Conservation (phyloP, 495 filamentous ascomycete genomes). For the Daldinia grandis region DNA sequence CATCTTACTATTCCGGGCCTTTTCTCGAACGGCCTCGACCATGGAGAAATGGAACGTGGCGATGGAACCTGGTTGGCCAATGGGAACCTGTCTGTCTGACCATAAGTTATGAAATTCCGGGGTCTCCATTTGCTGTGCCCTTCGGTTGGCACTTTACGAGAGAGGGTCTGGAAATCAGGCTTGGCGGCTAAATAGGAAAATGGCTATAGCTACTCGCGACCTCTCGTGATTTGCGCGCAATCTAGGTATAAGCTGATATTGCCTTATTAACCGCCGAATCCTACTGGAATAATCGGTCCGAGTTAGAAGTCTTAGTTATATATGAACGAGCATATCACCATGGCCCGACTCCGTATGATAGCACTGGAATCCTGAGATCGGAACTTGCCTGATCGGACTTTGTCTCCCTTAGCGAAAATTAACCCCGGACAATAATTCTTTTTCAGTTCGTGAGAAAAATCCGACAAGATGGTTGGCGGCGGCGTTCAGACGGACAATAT, state of each 20-base stretch:
- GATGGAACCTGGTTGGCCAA: conserved; percentile 31
- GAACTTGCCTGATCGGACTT: conserved; percentile 16
- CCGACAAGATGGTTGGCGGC: conserved; percentile 52
- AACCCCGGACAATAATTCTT: neutral
- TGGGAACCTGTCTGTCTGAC: neutral
- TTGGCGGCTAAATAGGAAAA: conserved; percentile 43
- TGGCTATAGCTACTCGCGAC: conserved; percentile 24
- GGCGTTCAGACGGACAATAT: conserved; percentile 51
- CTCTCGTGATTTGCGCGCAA: conserved; percentile 31
- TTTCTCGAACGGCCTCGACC: conserved; percentile 33
- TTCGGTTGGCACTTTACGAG: conserved; percentile 27
- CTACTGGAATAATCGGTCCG: conserved; percentile 38
- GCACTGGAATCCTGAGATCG: conserved; percentile 13
- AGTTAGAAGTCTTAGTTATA: conserved; percentile 23
- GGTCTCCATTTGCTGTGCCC: conserved; percentile 34
- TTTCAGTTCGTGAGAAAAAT: conserved; percentile 5
- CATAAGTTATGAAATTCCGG: conserved; percentile 12
- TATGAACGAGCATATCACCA: conserved; percentile 20
- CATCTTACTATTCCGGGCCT: conserved; percentile 22
- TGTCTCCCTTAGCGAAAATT: conserved; percentile 2
- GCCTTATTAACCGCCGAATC: conserved; percentile 44
- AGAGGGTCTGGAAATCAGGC: conserved; percentile 34
- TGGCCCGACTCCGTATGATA: conserved; percentile 6
- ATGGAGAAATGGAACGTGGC: conserved; percentile 35
- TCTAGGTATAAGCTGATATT: conserved; percentile 27